Conservation (phyloP, 805 yeast genomes). For the Zygosaccharomyces siamensis region DNA sequence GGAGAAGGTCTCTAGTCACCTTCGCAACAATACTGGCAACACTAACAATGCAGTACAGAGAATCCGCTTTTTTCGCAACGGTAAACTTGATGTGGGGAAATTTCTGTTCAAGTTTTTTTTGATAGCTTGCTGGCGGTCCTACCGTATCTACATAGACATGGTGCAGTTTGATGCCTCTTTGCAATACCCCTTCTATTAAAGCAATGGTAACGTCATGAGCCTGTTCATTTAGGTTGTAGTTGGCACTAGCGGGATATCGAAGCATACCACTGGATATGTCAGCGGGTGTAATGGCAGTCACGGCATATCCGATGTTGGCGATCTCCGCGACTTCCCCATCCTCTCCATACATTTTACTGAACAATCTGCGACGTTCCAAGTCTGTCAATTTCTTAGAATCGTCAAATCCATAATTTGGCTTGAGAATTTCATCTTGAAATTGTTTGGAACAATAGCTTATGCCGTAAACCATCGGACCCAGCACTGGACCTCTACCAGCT, state of each 20-base stretch:
- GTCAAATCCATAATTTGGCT: conserved; percentile 73
- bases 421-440: conserved; percentile 42
- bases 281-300: conserved; percentile 75
- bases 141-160: conserved; percentile 92
- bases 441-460: conserved; percentile 65
- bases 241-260: conserved; percentile 46
- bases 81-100: conserved; percentile 72
- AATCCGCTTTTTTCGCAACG: conserved; percentile 93
- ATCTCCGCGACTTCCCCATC: conserved; percentile 38
- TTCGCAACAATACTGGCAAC: conserved; percentile 95
- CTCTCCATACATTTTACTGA: conserved; percentile 50
- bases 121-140: conserved; percentile 88
- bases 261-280: conserved; percentile 91
- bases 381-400: conserved; percentile 89
- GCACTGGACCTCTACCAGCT: conserved; percentile 97
- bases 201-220: conserved; percentile 93
- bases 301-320: conserved; percentile 77
- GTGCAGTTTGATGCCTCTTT: conserved; percentile 55
- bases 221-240: conserved; percentile 79
- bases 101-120: conserved; percentile 57
- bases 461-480: conserved; percentile 98
- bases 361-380: conserved; percentile 55
- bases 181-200: conserved; percentile 61
- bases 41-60: conserved; percentile 85
- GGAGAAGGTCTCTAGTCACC: conserved; percentile 77